phyloP scores from a whole-genome alignment of 208 protist genomes.

The Acanthamoeba royreba region DNA sequence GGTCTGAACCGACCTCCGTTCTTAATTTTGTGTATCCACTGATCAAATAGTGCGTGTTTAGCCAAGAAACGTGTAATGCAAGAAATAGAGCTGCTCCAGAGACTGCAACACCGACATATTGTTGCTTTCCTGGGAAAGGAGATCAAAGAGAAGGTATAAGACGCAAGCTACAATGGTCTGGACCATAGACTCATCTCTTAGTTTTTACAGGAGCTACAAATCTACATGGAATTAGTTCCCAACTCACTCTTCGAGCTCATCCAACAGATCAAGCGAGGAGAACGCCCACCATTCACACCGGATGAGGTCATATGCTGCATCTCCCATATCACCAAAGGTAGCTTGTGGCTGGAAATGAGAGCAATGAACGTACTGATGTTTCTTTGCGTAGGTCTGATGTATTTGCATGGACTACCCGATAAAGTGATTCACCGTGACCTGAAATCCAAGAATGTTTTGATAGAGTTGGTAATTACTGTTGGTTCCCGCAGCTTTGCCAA shows the following conservation, averaged over 20 bases:
- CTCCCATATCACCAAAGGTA: conserved; percentile 7
- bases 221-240: conserved; percentile 16
- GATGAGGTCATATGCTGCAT: conserved; percentile 25
- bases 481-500: background rate
- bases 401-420: background rate
- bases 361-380: background rate
- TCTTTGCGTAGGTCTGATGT: background rate
- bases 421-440: conserved; percentile 6
- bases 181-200: background rate
- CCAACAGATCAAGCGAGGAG: background rate
- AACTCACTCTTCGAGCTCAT: background rate
- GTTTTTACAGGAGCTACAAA: background rate
- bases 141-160: background rate
- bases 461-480: background rate
- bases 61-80: conserved; percentile 6
- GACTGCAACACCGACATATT: background rate
- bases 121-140: background rate
- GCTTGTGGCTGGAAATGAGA: background rate
- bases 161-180: background rate
- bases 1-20: background rate
- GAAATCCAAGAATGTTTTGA: conserved; percentile 18
- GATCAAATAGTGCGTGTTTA: too few species aligned
- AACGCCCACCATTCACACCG: background rate
- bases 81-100: background rate
- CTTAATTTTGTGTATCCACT: too few species aligned